Percentiles rank a stretch among this genome's conserved stretches.
phyloP scores from a whole-genome alignment of 768 basidiomycete species.

The Sutorius australiensis region DNA sequence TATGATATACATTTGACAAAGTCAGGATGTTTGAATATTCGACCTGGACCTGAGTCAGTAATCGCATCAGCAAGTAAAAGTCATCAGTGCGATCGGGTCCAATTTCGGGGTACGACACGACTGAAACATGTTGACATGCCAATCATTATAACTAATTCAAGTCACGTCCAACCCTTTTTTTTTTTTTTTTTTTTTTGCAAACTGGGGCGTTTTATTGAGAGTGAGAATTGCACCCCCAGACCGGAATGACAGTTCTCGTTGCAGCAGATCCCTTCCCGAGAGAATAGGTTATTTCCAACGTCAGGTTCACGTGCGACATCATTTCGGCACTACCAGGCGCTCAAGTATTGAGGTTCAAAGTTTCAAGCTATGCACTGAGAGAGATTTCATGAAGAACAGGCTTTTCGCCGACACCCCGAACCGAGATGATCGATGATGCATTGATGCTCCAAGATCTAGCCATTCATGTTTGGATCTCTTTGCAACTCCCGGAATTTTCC shows the following conservation, averaged over 20 bases:
- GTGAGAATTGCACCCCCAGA: not conserved
- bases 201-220: not conserved
- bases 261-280: conserved; percentile 16
- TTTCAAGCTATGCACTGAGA: not conserved
- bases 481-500: not conserved
- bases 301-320: conserved; percentile 12
- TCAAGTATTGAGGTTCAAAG: not conserved
- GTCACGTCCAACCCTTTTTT: not conserved
- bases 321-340: conserved; percentile 1
- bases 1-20: conserved; percentile 5
- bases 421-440: not conserved
- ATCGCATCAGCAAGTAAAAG: not conserved
- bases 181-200: not conserved
- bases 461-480: not conserved
- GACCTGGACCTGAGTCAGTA: not conserved
- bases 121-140: not conserved
- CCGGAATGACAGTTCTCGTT: conserved; percentile 6
- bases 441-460: not conserved
- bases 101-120: not conserved
- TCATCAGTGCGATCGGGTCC: not conserved
- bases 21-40: not conserved
- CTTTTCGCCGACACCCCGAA: not conserved
- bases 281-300: conserved; percentile 20
- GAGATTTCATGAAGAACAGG: not conserved
- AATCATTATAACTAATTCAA: not conserved